A percentile compares a stretch with the other conserved stretches of the same genome.
phyloP scores from a whole-genome alignment of 805 yeast species.

The Monosporozyma siamensis region DNA sequence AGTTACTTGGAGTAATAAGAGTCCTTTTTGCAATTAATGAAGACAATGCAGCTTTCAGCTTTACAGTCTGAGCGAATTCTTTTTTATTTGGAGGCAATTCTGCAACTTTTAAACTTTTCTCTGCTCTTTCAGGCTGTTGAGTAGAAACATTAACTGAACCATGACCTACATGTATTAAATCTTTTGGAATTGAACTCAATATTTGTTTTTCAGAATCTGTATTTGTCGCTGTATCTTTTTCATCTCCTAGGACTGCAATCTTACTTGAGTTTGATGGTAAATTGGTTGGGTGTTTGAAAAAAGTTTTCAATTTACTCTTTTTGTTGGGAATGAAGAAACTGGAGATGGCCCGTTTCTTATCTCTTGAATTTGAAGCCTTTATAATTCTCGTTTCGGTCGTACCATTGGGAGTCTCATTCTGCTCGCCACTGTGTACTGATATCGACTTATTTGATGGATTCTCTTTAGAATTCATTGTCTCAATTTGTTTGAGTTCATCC shows the following conservation, averaged over 20 bases:
- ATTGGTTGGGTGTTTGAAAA: neutral
- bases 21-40: neutral
- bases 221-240: neutral
- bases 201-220: no score
- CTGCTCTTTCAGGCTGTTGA: no score
- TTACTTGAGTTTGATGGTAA: neutral
- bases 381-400: neutral
- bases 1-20: no score
- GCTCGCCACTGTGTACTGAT: no score
- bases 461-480: no score
- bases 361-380: neutral
- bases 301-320: neutral
- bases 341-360: neutral
- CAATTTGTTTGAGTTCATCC: no score
- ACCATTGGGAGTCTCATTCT: no score
- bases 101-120: no score
- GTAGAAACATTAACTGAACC: no score
- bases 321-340: neutral
- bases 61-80: neutral
- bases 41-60: neutral
- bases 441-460: no score
- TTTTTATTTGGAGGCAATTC: neutral
- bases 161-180: no score
- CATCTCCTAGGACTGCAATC: neutral
- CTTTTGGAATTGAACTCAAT: no score